Evolutionary conservation across 2,329 filamentous ascomycete species (phyloP).

Genomic region (Cercospora canescens): DNA sequence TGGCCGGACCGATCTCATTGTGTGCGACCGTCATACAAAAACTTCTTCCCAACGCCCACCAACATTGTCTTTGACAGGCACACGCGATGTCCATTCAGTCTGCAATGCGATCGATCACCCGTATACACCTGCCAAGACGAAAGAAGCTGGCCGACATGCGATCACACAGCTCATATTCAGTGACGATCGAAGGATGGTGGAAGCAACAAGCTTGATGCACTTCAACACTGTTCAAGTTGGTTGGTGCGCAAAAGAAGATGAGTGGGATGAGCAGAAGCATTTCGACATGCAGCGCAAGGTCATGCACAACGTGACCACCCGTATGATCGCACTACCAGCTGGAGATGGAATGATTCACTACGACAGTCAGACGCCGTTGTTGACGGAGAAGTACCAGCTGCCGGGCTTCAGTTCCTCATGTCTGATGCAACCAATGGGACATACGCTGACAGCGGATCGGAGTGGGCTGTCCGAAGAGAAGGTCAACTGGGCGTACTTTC

Average conservation of each 20-base stretch:
- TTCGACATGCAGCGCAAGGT: slow-evolving; percentile 91
- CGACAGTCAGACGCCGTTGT: slow-evolving; percentile 78
- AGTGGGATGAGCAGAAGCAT: slow-evolving; percentile 82
- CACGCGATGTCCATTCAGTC: slow-evolving; percentile 48
- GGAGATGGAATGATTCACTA: slow-evolving; percentile 88
- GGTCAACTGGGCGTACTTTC: slow-evolving; percentile 97
- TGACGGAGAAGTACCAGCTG: slow-evolving; percentile 90
- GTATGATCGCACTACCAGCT: slow-evolving; percentile 84
- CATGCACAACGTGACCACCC: slow-evolving; percentile 79
- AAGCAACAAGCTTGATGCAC: slow-evolving; percentile 82
- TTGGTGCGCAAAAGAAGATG: slow-evolving; percentile 71
- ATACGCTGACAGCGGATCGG: slow-evolving; percentile 91
- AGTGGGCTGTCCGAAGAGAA: slow-evolving; percentile 89
- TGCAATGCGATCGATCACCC: slow-evolving; percentile 66
- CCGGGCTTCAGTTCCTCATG: slow-evolving; percentile 90
- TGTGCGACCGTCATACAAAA: neutral
- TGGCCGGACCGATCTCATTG: slow-evolving; percentile 75
- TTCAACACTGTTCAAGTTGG: slow-evolving; percentile 77
- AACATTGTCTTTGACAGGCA: neutral
- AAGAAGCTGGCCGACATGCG: slow-evolving; percentile 74
- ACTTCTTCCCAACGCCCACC: neutral
- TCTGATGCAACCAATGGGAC: slow-evolving; percentile 86
- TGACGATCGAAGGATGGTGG: slow-evolving; percentile 84
- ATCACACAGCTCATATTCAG: slow-evolving; percentile 86
- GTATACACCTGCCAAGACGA: slow-evolving; percentile 71